Evolutionary conservation across 1,284 basidiomycete genomes (phyloP), one percentile per base, ranked within the genome.

Genomic region (Mycosarcoma maydis): DNA sequence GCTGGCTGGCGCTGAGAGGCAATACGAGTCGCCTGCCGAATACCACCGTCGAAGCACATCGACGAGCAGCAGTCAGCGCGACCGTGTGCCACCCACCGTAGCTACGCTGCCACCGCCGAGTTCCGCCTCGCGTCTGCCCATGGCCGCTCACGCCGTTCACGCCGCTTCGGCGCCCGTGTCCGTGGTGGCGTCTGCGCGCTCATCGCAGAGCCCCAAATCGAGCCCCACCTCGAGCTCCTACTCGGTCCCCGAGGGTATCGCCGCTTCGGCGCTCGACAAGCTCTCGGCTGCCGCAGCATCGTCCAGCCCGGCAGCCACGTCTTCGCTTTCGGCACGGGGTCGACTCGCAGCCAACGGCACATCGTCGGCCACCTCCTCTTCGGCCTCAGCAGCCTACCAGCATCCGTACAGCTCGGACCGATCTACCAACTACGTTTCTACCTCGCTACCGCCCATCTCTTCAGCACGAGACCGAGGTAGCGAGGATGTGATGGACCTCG

Each of bases 341-440:
- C 58, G 69, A 16, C 50, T 64, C 29, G 48, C 48, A 27, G n/a
- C n/a, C 41, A 50, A 51, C 45, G 48, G 56, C 22, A 26, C 50
- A 20, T 33, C 45, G 14, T 38, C 56, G 10, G 39, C 33, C 7
- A 26, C 52, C 7, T 30, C 56, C 3, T 36, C 32, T 7, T 36
- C 58, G n/a, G n/a, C n/a, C 1, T 32, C 66, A 10, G 40, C 61
- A 9, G 57, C 38, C 24, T 71, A 66, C 33, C 64, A 67, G 32
- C 69, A 72, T 22, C 69, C 69, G 4, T 72, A 72, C 64, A 67
- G 64, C 40, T 72, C 69, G 32, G 69, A 72, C 24, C 62, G 69
- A 4, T 67, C 64, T 3, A 72, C 69, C 43, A 72, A 66, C 64
- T 57, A 53, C 36, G 41, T 50, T 24, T 49, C 57, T 6, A 47